phyloP scores from a whole-genome alignment of 1,139 yeast species.

The Protomyces arabidopsidicola region DNA sequence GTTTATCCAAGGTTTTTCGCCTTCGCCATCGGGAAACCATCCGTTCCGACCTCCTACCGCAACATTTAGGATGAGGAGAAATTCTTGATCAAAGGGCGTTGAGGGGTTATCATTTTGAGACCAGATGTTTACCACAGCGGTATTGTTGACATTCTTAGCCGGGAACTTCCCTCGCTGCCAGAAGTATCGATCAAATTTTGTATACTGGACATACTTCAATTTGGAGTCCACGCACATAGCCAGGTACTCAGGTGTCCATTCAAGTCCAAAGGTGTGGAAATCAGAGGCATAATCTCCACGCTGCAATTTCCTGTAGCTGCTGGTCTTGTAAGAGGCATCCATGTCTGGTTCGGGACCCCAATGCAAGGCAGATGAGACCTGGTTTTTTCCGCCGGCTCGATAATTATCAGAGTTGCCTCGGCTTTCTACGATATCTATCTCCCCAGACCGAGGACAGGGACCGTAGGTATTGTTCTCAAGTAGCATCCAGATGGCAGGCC shows the following conservation, averaged over 20 bases:
- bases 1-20: constrained; percentile 32
- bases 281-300: too few relatives aligned
- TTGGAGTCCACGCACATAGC: constrained; percentile 32
- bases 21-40: constrained; percentile 29
- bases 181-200: constrained; percentile 24
- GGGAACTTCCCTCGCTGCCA: constrained; percentile 29
- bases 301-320: too few relatives aligned
- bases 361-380: constrained; percentile 30
- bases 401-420: constrained; percentile 32
- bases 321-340: constrained; percentile 29
- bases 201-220: constrained; percentile 30
- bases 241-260: constrained; percentile 31
- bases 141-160: constrained; percentile 19
- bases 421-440: constrained; percentile 32
- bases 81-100: constrained; percentile 33
- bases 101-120: constrained; percentile 29
- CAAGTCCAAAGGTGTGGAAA: constrained; percentile 32
- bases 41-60: constrained; percentile 33
- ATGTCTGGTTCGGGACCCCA: constrained; percentile 30
- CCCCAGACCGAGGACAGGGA: constrained; percentile 33
- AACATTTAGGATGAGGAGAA: constrained; percentile 31
- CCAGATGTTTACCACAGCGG: too few relatives aligned
- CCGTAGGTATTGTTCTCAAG: constrained; percentile 31
- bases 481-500: constrained; percentile 34
- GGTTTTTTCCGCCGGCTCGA: constrained; percentile 27